Conservation (phyloP, 2,329 filamentous ascomycete species). For the Elsinoe fawcettii region DNA sequence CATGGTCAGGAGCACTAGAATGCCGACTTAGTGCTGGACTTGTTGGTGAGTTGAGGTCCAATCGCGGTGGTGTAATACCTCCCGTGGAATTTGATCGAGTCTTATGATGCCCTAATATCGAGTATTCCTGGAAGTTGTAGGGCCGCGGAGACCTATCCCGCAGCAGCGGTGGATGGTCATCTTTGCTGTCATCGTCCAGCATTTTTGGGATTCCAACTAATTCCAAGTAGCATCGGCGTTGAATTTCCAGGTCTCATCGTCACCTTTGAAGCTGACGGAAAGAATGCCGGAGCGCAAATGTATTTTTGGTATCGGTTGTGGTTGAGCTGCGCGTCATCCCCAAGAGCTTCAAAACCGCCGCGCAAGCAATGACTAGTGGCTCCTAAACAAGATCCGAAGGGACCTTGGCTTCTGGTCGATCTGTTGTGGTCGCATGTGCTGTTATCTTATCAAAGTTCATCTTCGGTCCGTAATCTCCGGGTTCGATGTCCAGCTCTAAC, state of each 20-base stretch:
- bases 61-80: not conserved
- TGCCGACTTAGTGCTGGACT: not conserved
- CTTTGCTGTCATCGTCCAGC: not conserved
- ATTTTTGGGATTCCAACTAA: not conserved
- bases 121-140: constrained; percentile 11
- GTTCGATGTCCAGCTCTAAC: not conserved
- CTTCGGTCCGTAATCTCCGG: not conserved
- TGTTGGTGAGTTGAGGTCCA: not conserved
- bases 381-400: not conserved
- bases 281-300: not conserved
- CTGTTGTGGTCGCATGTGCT: not conserved
- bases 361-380: constrained; percentile 7
- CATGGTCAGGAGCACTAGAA: constrained; percentile 12
- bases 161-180: constrained; percentile 8
- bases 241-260: not conserved
- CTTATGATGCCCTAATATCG: not conserved
- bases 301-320: not conserved
- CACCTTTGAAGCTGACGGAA: not conserved
- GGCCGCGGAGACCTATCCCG: constrained; percentile 15
- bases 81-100: constrained; percentile 6
- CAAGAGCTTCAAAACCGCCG: not conserved
- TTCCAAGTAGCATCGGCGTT: not conserved
- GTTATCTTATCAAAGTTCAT: constrained; percentile 6
- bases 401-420: not conserved
- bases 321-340: constrained; percentile 14